phyloP scores from a whole-genome alignment of 331 rosid genomes.

The Rosa hybrid region DNA sequence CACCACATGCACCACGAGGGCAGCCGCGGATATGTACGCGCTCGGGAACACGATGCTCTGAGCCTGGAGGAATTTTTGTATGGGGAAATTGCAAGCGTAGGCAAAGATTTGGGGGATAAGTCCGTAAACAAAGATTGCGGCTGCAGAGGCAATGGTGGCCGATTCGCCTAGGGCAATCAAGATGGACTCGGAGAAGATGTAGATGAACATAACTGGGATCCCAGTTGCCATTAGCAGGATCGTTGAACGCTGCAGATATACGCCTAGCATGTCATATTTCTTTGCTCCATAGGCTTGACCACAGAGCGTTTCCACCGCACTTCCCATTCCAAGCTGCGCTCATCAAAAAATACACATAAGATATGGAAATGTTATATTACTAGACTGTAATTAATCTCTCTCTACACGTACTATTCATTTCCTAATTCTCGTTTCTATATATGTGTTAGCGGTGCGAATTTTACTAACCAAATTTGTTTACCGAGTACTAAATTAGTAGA shows the following conservation, averaged over 20 bases:
- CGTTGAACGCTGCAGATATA: constrained; percentile 56
- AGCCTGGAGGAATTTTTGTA: constrained; percentile 69
- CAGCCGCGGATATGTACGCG: constrained; percentile 45
- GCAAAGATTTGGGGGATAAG: constrained; percentile 70
- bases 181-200: constrained; percentile 42
- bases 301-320: constrained; percentile 70
- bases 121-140: constrained; percentile 56
- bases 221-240: constrained; percentile 42
- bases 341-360: background rate
- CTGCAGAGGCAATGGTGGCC: constrained; percentile 33
- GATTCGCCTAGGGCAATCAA: constrained; percentile 49
- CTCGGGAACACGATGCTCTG: constrained; percentile 67
- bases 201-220: constrained; percentile 44
- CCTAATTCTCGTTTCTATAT: background rate
- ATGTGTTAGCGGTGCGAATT: background rate
- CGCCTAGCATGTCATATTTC: constrained; percentile 52
- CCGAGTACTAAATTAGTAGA: background rate
- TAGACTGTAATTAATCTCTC: background rate
- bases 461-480: background rate
- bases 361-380: background rate
- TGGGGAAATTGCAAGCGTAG: constrained; percentile 67
- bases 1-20: constrained; percentile 37
- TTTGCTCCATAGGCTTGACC: constrained; percentile 75
- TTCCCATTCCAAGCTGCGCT: constrained; percentile 60
- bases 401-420: background rate